Conservation (phyloP, 495 filamentous ascomycete genomes). For the Penicillium psychrofluorescens region DNA sequence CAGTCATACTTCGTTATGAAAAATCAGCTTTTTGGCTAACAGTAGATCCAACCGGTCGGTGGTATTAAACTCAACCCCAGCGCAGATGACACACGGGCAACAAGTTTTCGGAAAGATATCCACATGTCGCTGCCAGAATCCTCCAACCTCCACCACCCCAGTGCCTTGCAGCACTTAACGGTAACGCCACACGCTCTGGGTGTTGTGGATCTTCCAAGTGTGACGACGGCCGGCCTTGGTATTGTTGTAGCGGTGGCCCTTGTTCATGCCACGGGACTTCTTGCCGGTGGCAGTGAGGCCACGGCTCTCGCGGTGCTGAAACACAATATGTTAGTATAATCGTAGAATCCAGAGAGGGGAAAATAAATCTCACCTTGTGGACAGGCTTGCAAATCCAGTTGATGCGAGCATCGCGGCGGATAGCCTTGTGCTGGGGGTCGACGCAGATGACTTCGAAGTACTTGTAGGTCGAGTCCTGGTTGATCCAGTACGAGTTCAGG, state of each 20-base stretch:
- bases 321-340: slow-evolving; percentile 15
- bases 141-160: slow-evolving; percentile 19
- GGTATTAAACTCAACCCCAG: slow-evolving; percentile 35
- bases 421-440: slow-evolving; percentile 99
- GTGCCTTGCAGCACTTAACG: slow-evolving; percentile 41
- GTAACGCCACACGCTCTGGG: slow-evolving; percentile 89
- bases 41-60: slow-evolving; percentile 30
- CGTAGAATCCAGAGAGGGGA: not conserved
- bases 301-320: slow-evolving; percentile 86
- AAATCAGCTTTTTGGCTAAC: slow-evolving; percentile 39
- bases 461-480: slow-evolving; percentile 99
- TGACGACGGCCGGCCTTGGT: slow-evolving; percentile 89
- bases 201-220: slow-evolving; percentile 99
- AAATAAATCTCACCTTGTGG: slow-evolving; percentile 63
- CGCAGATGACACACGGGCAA: slow-evolving; percentile 26
- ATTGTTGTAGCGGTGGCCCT: slow-evolving; percentile 98
- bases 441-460: slow-evolving; percentile 99
- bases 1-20: slow-evolving; percentile 41
- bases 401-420: slow-evolving; percentile 96
- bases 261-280: slow-evolving; percentile 97
- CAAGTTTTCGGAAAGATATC: slow-evolving; percentile 29
- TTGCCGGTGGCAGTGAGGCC: slow-evolving; percentile 97
- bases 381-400: slow-evolving; percentile 99
- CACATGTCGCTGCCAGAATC: slow-evolving; percentile 34
- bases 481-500: slow-evolving; percentile 99